A percentile compares a stretch with the other conserved stretches of the same genome.
These are phyloP conservation scores for Coemansia javaensis DNA, from an alignment of 192 early-diverging fungal genomes.

Conservation along the genomic window DNA sequence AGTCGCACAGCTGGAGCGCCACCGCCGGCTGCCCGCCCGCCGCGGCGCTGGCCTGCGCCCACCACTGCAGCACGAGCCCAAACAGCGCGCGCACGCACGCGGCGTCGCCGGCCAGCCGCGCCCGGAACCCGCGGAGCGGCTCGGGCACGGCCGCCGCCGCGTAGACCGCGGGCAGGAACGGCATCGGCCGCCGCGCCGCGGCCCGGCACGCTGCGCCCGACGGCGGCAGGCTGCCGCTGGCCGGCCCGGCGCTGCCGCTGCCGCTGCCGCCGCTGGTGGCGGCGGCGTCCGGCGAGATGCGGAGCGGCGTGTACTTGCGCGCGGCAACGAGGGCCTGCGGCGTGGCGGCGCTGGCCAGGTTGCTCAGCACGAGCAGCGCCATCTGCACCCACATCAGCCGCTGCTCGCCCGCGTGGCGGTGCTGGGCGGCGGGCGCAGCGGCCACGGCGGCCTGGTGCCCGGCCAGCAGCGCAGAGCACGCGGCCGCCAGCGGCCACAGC, in stretches of 20 bases:
- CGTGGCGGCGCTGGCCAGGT: constrained; percentile 25
- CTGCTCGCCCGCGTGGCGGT: constrained; percentile 13
- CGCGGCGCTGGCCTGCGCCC: constrained; percentile 21
- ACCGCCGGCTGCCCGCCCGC: constrained; percentile 3
- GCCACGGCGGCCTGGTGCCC: constrained; percentile 22
- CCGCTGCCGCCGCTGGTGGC: not conserved
- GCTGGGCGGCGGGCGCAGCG: constrained; percentile 2
- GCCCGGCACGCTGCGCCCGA: constrained; percentile 10
- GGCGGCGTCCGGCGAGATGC: constrained; percentile 10
- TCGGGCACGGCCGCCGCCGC: constrained; percentile 20
- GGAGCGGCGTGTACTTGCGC: constrained; percentile 32
- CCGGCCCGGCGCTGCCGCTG: not conserved
- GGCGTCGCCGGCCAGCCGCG: constrained; percentile 9
- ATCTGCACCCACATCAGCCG: constrained; percentile 45
- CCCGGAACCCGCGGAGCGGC: constrained; percentile 22
- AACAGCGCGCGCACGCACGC: constrained; percentile 36
- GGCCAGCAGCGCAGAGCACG: constrained; percentile 28
- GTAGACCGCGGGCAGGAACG: constrained; percentile 25
- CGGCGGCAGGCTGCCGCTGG: not conserved
- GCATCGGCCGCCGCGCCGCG: constrained; percentile 24
- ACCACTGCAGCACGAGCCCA: constrained; percentile 35
- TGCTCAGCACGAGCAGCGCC: constrained; percentile 39
- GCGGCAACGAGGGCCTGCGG: constrained; percentile 20
- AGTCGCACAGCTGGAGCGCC: too few relatives aligned
- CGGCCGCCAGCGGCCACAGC: constrained; percentile 16